Evolutionary conservation across 495 filamentous ascomycete species (phyloP), one percentile per base, ranked within the genome.

Genomic region (Melanomma pulvis-pyrius): DNA sequence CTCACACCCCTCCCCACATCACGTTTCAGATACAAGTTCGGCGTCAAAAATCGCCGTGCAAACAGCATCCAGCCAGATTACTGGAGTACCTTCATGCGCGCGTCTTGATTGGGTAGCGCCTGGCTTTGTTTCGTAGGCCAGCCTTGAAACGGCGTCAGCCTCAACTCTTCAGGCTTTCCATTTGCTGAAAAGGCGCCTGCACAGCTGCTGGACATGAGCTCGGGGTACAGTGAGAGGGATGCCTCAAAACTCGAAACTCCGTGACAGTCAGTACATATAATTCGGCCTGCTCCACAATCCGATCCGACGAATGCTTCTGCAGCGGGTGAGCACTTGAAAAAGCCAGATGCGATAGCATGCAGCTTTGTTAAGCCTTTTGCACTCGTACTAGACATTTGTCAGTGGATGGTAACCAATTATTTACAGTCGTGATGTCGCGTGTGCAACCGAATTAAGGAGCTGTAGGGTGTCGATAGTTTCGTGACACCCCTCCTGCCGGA

Each of bases 131-230:
- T 24, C 21, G 48, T 19, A 50, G 3, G 21, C 30, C 54, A 25
- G 30, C 25, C 29, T 58, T 58, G 54, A 58, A 58, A 58, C 54
- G 12, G 54, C 54, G 54, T 46, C 54, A 58, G 54, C 54, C 32
- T 58, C 54, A 58, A 6, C 34, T 2, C 6, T 7, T 11, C 22
- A 2, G 21, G 2, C 32, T 19, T 58, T 39, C 44, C 5, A 46
- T 58, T 58, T 41, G 54, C 34, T 58, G 54, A 13, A 6, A 21
- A 9, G 32, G 34, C 22, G 54, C 9, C 21, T 36, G 52, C 30
- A 36, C 30, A 36, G 48, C 9, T 25, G 19, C n/a, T 25, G 8
- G 48, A 7, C 46, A 51, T 25, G 48, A 12, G 4, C 48, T 17
- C 39, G 39, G 39, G 13, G 39, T 44, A 44, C 9, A 44, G 39